A percentile compares a stretch with the other conserved stretches of the same genome.
Conservation (phyloP, 1,284 basidiomycete species). For the Pseudomicrostroma phylloplanum region DNA sequence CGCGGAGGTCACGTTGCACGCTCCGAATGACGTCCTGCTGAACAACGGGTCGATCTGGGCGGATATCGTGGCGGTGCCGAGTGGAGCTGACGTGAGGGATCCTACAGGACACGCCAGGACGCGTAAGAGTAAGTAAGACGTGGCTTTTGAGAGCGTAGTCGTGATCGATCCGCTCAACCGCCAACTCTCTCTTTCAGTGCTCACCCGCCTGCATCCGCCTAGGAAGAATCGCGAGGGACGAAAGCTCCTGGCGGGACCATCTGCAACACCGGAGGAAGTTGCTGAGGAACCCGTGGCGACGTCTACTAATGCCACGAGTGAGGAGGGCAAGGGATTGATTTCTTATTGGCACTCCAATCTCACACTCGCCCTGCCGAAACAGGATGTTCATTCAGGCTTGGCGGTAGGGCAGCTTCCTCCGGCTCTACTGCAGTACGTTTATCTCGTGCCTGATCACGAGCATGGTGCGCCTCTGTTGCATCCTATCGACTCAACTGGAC, state of each 20-base stretch:
- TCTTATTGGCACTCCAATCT: slow-evolving; percentile 88
- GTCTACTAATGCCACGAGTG: no score
- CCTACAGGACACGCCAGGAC: slow-evolving; percentile 11
- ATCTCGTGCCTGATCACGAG: slow-evolving; percentile 23
- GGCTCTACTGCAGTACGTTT: slow-evolving; percentile 54
- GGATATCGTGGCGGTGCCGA: slow-evolving; percentile 69
- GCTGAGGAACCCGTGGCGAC: no score
- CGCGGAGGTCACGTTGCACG: slow-evolving; percentile 20
- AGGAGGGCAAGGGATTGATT: slow-evolving; percentile 50
- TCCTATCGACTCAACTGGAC: background rate
- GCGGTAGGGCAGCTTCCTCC: slow-evolving; percentile 62
- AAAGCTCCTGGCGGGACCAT: slow-evolving; percentile 61
- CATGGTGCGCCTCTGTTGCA: slow-evolving; percentile 11
- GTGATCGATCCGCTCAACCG: slow-evolving; percentile 8
- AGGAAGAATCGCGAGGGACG: slow-evolving; percentile 71
- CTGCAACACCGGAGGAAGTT: no score
- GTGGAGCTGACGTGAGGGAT: background rate
- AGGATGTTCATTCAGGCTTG: slow-evolving; percentile 58
- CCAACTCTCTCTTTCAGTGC: slow-evolving; percentile 56
- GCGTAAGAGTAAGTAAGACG: slow-evolving; percentile 10
- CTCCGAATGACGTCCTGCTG: slow-evolving; percentile 19
- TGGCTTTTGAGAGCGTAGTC: background rate
- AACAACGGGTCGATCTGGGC: slow-evolving; percentile 59
- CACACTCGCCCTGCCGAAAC: slow-evolving; percentile 68
- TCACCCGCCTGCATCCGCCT: slow-evolving; percentile 75